Base-by-base conservation (phyloP, 768 basidiomycete species). In the Russula compacta region DNA sequence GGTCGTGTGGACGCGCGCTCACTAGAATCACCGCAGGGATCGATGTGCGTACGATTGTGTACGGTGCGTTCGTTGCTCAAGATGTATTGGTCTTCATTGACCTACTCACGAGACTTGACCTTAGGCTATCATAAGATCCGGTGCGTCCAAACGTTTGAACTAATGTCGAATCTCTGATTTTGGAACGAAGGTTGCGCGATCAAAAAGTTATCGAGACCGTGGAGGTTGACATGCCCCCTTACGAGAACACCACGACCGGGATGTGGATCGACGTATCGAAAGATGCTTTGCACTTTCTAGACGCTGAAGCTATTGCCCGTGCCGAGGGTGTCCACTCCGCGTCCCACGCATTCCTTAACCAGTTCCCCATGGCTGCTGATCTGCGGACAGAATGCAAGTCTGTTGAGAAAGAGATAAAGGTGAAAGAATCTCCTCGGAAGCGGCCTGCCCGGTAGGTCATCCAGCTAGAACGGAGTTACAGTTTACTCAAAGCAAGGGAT, bases 241-340 rank as follows among this genome's bases (percentile, higher is more conserved):
- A 86, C 80, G 80, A 86, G 64, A 83, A 83, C 24, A 81, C 85
- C 59, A 82, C 86, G 1, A 83, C 80, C 1, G 92, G 92, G 0
- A 73, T 84, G 61, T 94, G 92, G 92, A 74, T 94, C 29, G 88
- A 94, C 67, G 74, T 93, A 1, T 85, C 89, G 0, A 74, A 73
- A 29, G 38, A 70, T 0, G 74, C 81, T 21, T 70, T 92, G 50
- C 69, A 76, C 6, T 68, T 84, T n/a, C 75, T 92, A 69, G 71
- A 72, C 12, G 63, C 65, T 11, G 83, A 85, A 64, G 74, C 73
- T 5, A 78, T 91, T 44, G 81, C 85, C 60, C 78, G 83, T 0
- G 89, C 92, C 0, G 92, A 82, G 52, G 87, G 86, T 0, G 91
- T 95, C 51, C 92, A 95, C 68, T 81, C 90, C 5, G 92, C 92